Evolutionary conservation across 495 filamentous ascomycete genomes (phyloP).

Genomic region (Penicillium mononematosum): DNA sequence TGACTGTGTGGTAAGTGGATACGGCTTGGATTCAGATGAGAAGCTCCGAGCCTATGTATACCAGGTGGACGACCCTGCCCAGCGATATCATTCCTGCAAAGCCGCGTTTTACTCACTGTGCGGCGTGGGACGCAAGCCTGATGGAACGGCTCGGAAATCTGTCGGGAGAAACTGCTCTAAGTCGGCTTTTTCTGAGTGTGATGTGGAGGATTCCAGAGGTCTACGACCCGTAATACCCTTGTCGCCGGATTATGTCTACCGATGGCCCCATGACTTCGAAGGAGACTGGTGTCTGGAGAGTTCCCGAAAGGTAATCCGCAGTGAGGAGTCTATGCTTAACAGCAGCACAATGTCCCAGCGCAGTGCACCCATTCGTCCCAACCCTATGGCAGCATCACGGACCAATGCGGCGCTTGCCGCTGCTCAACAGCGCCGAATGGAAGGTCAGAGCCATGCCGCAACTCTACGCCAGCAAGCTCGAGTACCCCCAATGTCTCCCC

Average conservation of each 20-base stretch:
- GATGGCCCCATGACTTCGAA: slow-evolving; percentile 40
- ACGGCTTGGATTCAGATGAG: slow-evolving; percentile 48
- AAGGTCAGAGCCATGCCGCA: slow-evolving; percentile 47
- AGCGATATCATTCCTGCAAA: slow-evolving; percentile 45
- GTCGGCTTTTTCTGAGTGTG: slow-evolving; percentile 67
- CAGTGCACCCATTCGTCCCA: slow-evolving; percentile 29
- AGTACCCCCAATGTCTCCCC: slow-evolving; percentile 29
- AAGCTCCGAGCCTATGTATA: slow-evolving; percentile 42
- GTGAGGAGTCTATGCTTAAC: slow-evolving; percentile 32
- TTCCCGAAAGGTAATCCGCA: slow-evolving; percentile 26
- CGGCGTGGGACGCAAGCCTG: slow-evolving; percentile 51
- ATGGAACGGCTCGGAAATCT: slow-evolving; percentile 43
- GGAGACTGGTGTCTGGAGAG: slow-evolving; percentile 47
- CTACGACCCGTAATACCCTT: slow-evolving; percentile 69
- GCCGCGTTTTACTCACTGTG: slow-evolving; percentile 49
- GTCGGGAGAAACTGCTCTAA: slow-evolving; percentile 46
- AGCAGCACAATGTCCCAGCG: slow-evolving; percentile 36
- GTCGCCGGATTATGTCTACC: slow-evolving; percentile 66
- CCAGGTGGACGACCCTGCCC: slow-evolving; percentile 38
- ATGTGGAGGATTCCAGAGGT: slow-evolving; percentile 67
- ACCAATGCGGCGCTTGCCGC: slow-evolving; percentile 46
- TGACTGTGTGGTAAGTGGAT: slow-evolving; percentile 46
- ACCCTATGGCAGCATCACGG: slow-evolving; percentile 30
- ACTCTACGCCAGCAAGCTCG: slow-evolving; percentile 47
- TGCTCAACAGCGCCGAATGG: slow-evolving; percentile 43